Conservation (phyloP, 345 rosid genomes). For the Conringia planisiliqua region DNA sequence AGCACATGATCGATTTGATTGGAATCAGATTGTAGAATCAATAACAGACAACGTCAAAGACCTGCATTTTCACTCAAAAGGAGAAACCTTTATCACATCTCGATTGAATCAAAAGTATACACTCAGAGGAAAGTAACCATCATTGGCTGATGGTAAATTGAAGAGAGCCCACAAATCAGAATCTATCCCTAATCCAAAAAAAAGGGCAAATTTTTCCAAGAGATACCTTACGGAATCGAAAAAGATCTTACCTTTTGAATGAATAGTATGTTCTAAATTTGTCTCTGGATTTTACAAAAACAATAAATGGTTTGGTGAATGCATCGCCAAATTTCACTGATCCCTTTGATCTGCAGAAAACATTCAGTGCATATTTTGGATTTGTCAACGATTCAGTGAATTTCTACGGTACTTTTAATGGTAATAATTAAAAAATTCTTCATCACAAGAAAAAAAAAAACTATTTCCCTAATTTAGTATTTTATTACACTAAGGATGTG, state of each 20-base stretch:
- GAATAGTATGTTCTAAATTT: slow-evolving; percentile 11
- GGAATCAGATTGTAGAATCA: background rate
- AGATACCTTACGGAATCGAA: slow-evolving; percentile 13
- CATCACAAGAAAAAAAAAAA: background rate
- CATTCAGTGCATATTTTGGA: slow-evolving; percentile 13
- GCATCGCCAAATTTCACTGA: slow-evolving; percentile 14
- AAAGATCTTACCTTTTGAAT: slow-evolving; percentile 15
- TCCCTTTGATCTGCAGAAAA: slow-evolving; percentile 20
- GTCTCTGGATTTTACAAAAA: slow-evolving; percentile 9
- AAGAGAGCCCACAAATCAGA: slow-evolving; percentile 22
- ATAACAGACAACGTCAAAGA: background rate
- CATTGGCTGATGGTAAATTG: background rate
- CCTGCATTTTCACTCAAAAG: slow-evolving; percentile 20
- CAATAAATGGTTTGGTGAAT: slow-evolving; percentile 12
- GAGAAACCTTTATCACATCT: slow-evolving; percentile 18
- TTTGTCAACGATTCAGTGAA: slow-evolving; percentile 22
- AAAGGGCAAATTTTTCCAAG: background rate
- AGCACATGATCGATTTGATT: slow-evolving; percentile 1
- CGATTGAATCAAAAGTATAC: slow-evolving; percentile 13
- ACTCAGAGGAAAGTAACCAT: background rate
- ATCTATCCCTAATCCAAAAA: background rate
- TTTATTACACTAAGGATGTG: slow-evolving; percentile 8
- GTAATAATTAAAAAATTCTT: background rate
- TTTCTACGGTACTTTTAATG: background rate
- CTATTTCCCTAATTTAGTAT: background rate